phyloP scores from a whole-genome alignment of 2,329 filamentous ascomycete genomes.

The Neospermospora avenae region DNA sequence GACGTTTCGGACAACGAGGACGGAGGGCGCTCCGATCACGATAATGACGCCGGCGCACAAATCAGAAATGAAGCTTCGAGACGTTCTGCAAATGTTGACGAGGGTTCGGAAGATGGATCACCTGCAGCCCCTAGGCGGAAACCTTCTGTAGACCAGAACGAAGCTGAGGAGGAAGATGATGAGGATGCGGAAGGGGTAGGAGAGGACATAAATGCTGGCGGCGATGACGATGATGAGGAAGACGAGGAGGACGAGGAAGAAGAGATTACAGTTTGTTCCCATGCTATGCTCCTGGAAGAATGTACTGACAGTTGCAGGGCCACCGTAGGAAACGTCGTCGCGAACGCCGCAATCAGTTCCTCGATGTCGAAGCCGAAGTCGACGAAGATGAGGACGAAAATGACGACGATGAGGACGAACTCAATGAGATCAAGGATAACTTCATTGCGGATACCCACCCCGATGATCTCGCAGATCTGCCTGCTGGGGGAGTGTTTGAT shows the following conservation, averaged over 20 bases:
- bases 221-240: constrained; percentile 38
- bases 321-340: constrained; percentile 78
- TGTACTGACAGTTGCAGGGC: constrained; percentile 40
- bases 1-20: constrained; percentile 71
- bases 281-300: not conserved
- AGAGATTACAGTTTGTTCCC: constrained; percentile 46
- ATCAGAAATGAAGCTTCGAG: constrained; percentile 29
- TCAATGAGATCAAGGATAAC: constrained; percentile 71
- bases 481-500: constrained; percentile 74
- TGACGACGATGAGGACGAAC: constrained; percentile 86
- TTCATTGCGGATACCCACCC: constrained; percentile 89
- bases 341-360: constrained; percentile 77
- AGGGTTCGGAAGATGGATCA: constrained; percentile 45
- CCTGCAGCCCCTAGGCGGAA: constrained; percentile 33
- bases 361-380: constrained; percentile 98
- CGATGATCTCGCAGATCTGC: constrained; percentile 77
- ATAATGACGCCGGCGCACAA: constrained; percentile 29
- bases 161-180: constrained; percentile 41
- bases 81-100: constrained; percentile 41
- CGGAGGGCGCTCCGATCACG: constrained; percentile 32
- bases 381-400: constrained; percentile 88
- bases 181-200: constrained; percentile 46
- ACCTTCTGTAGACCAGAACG: constrained; percentile 37
- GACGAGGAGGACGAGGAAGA: constrained; percentile 67
- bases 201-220: constrained; percentile 34